Evolutionary conservation across 257 asterid species (phyloP), one percentile per base, ranked within the genome.

Genomic region (Jasminum sambac): DNA sequence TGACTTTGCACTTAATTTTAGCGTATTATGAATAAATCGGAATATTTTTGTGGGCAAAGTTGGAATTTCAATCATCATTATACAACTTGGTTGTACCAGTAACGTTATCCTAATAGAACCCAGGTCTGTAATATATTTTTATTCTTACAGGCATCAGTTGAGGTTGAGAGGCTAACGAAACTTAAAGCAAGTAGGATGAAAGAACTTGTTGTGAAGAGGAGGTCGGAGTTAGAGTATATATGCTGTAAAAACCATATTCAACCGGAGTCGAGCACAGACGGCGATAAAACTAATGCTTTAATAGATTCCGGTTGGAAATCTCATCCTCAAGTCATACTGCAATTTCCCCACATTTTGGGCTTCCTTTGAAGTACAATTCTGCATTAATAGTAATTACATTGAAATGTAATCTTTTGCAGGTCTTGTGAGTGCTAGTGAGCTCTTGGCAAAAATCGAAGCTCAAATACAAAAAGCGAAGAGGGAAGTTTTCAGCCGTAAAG

Each of bases 131-230:
- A 70, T 48, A 39, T 64, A 14, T 69, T 71, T 74, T 64, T 21
- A 55, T 43, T 67, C 69, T 63, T 72, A 77, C 74, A 91, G 96
- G 85, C 77, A 40, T 76, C 91, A 16, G 80, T 84, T 6, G 99
- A 94, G 89, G 91, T 94, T 66, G 96, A 88, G 85, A 88, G 93
- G 86, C 96, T 94, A 37, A 81, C 85, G 23, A 87, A 86, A 70
- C 78, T 89, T 78, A 94, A 94, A 78, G 89, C 97, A 55, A 87
- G 95, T 77, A 87, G 96, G 88, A 76, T 94, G 96, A 94, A 94
- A 79, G 99, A 94, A 75, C 87, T 94, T 69, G 93, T 94, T 44
- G 80, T 80, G 88, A 94, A 89, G 79, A 91, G 78, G 85, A 84
- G 97, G 76, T 85, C 84, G 21, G 99, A 94, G 75, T 76, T 94